A percentile compares a stretch with the other conserved stretches of the same genome.
phyloP scores from a whole-genome alignment of 305 asterid genomes.

The Fraxinus angustifolia region DNA sequence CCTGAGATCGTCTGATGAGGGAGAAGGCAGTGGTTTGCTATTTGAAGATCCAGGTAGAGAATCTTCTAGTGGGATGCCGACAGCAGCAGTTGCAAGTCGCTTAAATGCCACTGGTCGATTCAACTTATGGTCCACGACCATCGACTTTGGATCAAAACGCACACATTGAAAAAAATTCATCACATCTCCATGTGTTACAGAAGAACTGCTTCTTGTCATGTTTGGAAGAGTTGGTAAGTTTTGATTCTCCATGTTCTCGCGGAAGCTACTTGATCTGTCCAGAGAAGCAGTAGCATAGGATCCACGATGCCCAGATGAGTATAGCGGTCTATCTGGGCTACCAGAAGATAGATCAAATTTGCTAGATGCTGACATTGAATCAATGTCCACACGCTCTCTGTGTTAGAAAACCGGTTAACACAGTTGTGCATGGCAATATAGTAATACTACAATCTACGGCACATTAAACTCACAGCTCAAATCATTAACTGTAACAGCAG shows the following conservation, averaged over 20 bases:
- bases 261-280: conserved; percentile 76
- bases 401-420: conserved; percentile 58
- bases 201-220: conserved; percentile 66
- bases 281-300: conserved; percentile 59
- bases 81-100: conserved; percentile 69
- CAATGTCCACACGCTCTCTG: conserved; percentile 54
- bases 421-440: conserved; percentile 70
- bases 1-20: conserved; percentile 71
- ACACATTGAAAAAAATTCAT: conserved; percentile 71
- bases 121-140: conserved; percentile 78
- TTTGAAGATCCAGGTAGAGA: conserved; percentile 53
- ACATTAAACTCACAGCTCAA: conserved; percentile 49
- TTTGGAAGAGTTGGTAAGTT: conserved; percentile 69
- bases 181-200: conserved; percentile 71
- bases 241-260: conserved; percentile 70
- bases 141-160: conserved; percentile 81
- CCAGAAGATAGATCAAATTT: conserved; percentile 76
- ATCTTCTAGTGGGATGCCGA: conserved; percentile 70
- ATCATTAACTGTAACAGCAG: conserved; percentile 32
- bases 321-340: conserved; percentile 83
- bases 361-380: conserved; percentile 87
- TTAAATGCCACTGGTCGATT: conserved; percentile 66
- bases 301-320: conserved; percentile 70
- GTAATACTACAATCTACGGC: conserved; percentile 35
- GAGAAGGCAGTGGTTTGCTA: conserved; percentile 51